Evolutionary conservation across 2,329 filamentous ascomycete genomes (phyloP), one percentile per base, ranked within the genome.

Genomic region (Ceratocystis papillata): DNA sequence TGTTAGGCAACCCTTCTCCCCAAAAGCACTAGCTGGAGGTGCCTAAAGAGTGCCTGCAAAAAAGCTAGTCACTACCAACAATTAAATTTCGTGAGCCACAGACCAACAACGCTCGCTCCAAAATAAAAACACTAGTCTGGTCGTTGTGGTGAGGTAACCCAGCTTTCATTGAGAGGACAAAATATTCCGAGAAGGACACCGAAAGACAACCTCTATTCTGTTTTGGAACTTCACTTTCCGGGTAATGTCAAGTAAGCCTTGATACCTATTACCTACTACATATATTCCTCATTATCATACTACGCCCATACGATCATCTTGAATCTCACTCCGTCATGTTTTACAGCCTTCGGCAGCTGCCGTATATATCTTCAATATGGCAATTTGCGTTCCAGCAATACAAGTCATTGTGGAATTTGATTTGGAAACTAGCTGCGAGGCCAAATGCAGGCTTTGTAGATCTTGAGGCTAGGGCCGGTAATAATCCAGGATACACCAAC

Each of bases 301-400:
- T 37, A 28, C 59, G 46, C 37, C 33, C 22, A 66, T 50, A 10
- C 46, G 33, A 17, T 17, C 17, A 15, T 25, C 10, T 17, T 57
- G 57, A n/a, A 44, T 60, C 63, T 59, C 55, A 37, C 30, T 25
- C n/a, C 55, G 55, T 28, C 63, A 67, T 67, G 66, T 65, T 67
- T 30, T 45, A 63, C 48, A 67, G 63, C 48, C 64, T 67, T 50
- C 60, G 66, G 53, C 66, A 65, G 60, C 48, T 67, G 50, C 66
- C 66, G 28, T 67, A 61, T 30, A 67, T 67, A 30, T 64, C 63
- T 30, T 67, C 66, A 62, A 55, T 67, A 46, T 67, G 66, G 66
- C 66, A 67, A 50, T 67, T 67, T 60, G 66, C 63, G 28, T 67
- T 67, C 63, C 66, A 67, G 63, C 66, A 67, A 60, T 67, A 67